Conservation (phyloP, 2,329 filamentous ascomycete genomes). For the Graphilbum sp. region DNA sequence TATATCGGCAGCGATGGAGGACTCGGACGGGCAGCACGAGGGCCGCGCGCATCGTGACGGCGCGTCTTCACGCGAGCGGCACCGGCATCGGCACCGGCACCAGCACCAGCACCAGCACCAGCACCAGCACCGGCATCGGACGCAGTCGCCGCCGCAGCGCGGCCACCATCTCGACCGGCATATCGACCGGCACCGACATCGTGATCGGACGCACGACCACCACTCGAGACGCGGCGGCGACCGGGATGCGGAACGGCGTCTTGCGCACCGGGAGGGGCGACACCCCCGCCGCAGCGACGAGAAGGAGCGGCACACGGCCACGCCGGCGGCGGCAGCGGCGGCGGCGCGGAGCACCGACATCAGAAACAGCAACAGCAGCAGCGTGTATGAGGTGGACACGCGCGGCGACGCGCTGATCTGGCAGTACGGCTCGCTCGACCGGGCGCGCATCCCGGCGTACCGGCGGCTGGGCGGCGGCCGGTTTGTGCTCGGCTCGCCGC, state of each 20-base stretch:
- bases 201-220: background rate
- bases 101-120: background rate
- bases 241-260: too few species aligned
- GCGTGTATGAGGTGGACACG: constrained; percentile 47
- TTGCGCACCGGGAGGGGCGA: too few species aligned
- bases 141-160: background rate
- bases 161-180: too few species aligned
- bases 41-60: too few species aligned
- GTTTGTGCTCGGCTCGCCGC: constrained; percentile 53
- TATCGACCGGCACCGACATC: background rate
- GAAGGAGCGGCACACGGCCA: background rate
- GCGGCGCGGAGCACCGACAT: background rate
- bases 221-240: background rate
- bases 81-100: background rate
- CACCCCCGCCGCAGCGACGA: background rate
- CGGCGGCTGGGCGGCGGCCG: constrained; percentile 50
- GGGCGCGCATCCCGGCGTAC: constrained; percentile 56
- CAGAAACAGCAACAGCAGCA: constrained; percentile 5
- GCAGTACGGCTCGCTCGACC: constrained; percentile 58
- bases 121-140: background rate
- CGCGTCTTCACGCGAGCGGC: too few species aligned
- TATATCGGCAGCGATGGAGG: too few species aligned
- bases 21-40: too few species aligned
- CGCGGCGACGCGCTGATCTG: constrained; percentile 64
- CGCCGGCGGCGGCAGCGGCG: background rate